Conservation (phyloP, 1,284 basidiomycete species). For the Abortiporus biennis region DNA sequence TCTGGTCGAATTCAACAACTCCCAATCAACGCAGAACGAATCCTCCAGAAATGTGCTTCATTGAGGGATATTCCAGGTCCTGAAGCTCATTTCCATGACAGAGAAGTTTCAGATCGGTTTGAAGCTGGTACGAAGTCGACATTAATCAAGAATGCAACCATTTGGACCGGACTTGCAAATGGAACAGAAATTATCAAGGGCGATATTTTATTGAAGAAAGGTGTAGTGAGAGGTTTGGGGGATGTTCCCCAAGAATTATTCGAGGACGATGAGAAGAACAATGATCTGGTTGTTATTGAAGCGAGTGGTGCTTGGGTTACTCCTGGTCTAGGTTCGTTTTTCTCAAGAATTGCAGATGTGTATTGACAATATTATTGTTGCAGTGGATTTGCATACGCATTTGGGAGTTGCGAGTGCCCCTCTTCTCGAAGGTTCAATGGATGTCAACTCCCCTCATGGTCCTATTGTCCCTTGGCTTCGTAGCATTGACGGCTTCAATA, state of each 20-base stretch:
- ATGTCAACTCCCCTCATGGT: conserved; percentile 51
- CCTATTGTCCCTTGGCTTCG: conserved; percentile 40
- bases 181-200: conserved; percentile 60
- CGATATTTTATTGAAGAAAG: conserved; percentile 53
- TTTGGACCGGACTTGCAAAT: conserved; percentile 74
- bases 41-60: conserved; percentile 41
- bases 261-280: conserved; percentile 19
- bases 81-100: conserved; percentile 41
- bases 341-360: background rate
- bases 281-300: conserved; percentile 45
- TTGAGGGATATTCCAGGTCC: conserved; percentile 41
- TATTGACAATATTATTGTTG: background rate
- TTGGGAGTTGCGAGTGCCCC: conserved; percentile 67
- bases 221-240: conserved; percentile 53
- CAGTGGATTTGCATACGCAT: conserved; percentile 80
- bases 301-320: conserved; percentile 64
- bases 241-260: conserved; percentile 37
- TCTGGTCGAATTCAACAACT: conserved; percentile 18
- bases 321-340: conserved; percentile 48
- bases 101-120: conserved; percentile 66
- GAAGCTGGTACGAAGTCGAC: conserved; percentile 60
- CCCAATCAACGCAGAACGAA: conserved; percentile 38
- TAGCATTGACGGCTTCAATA: conserved; percentile 42
- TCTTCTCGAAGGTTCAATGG: conserved; percentile 35
- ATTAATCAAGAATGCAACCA: conserved; percentile 70